Evolutionary conservation across 2,329 filamentous ascomycete species (phyloP).

Genomic region (Aureobasidium subglaciale): DNA sequence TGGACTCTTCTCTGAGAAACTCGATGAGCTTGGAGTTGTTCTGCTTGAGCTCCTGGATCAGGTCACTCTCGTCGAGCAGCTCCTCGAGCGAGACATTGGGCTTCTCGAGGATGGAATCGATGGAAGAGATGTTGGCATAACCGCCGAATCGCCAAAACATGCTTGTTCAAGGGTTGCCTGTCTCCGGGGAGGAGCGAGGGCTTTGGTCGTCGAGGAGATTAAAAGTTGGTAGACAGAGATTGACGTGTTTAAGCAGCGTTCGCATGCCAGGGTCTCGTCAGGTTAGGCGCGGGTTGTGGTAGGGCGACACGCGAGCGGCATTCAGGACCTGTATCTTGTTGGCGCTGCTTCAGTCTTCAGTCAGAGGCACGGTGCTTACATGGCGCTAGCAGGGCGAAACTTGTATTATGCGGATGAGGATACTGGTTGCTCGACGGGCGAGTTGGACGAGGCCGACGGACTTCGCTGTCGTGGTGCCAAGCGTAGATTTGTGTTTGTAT

Average conservation of each 20-base stretch:
- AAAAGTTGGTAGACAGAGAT: background rate
- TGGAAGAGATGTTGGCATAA: conserved; percentile 93
- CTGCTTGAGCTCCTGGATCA: conserved; percentile 96
- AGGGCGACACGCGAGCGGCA: background rate
- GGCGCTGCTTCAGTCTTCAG: background rate
- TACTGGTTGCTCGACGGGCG: background rate
- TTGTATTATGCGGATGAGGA: background rate
- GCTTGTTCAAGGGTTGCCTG: conserved; percentile 25
- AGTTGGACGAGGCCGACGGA: background rate
- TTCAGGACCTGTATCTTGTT: background rate
- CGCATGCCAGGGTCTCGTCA: conserved; percentile 12
- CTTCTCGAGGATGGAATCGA: conserved; percentile 95
- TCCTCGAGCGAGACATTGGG: conserved; percentile 91
- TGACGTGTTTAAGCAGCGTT: background rate
- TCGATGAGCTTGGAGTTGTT: conserved; percentile 97
- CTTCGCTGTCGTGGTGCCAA: background rate
- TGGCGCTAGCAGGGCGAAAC: background rate
- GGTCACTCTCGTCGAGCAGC: conserved; percentile 87
- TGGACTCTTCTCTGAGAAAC: conserved; percentile 80
- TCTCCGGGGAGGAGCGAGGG: conserved; percentile 13
- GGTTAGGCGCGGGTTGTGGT: background rate
- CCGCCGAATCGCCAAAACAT: conserved; percentile 99
- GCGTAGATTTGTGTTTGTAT: conserved; percentile 7
- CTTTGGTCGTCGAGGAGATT: background rate
- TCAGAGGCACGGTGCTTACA: background rate